Conservation (phyloP, 2,329 filamentous ascomycete genomes). For the Penicillium sp. region DNA sequence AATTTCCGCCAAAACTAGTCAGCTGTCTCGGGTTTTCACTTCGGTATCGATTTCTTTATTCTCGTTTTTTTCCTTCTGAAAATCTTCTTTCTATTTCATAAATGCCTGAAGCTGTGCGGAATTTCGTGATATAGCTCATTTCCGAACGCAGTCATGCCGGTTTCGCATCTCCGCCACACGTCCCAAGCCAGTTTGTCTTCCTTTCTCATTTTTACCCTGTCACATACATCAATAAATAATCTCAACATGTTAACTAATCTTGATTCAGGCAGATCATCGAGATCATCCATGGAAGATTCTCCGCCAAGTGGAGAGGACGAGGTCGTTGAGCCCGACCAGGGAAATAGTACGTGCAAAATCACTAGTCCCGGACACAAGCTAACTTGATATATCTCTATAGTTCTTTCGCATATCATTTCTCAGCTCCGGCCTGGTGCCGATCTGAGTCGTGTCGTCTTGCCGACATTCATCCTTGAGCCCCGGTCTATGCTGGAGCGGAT, state of each 20-base stretch:
- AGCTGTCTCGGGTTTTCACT: background rate
- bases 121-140: slow-evolving; percentile 5
- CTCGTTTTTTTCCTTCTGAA: background rate
- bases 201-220: background rate
- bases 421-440: slow-evolving; percentile 94
- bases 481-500: slow-evolving; percentile 98
- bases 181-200: slow-evolving; percentile 32
- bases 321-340: slow-evolving; percentile 86
- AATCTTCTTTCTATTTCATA: background rate
- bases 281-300: slow-evolving; percentile 59
- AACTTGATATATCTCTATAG: slow-evolving; percentile 47
- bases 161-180: slow-evolving; percentile 38
- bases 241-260: slow-evolving; percentile 25
- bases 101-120: background rate
- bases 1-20: slow-evolving; percentile 3
- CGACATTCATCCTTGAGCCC: slow-evolving; percentile 96
- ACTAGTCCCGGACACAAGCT: background rate
- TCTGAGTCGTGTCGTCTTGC: slow-evolving; percentile 87
- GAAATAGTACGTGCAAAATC: slow-evolving; percentile 64
- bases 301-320: slow-evolving; percentile 64
- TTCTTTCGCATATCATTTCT: slow-evolving; percentile 94
- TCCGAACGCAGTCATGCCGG: slow-evolving; percentile 34
- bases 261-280: slow-evolving; percentile 54
- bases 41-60: background rate
- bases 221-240: slow-evolving; percentile 1